Conservation (phyloP, 2,329 filamentous ascomycete species). For the Colletotrichum lindemuthianum region DNA sequence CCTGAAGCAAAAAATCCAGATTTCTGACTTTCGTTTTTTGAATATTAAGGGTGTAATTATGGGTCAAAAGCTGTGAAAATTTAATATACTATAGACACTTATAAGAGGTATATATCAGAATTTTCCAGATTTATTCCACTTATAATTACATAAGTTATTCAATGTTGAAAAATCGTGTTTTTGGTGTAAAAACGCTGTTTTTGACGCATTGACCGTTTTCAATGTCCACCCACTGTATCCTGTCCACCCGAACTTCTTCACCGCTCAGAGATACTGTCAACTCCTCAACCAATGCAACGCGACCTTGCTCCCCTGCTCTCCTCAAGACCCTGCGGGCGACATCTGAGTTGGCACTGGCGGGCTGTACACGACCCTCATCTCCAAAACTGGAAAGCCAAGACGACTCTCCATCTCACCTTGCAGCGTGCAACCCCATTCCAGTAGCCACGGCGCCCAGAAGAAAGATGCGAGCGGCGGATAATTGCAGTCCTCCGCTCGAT, state of each 20-base stretch:
- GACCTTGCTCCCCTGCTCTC: not conserved
- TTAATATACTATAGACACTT: too few species aligned
- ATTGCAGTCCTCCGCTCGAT: conserved; percentile 3
- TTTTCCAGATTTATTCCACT: too few species aligned
- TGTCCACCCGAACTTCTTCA: conserved; percentile 13
- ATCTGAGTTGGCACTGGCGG: conserved; percentile 24
- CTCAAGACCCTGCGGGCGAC: conserved; percentile 23
- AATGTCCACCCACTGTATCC: too few species aligned
- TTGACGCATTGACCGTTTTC: too few species aligned
- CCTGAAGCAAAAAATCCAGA: too few species aligned
- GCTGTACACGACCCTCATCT: conserved; percentile 30
- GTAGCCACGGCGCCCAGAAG: conserved; percentile 6
- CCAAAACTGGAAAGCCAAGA: conserved; percentile 24
- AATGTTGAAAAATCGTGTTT: too few species aligned
- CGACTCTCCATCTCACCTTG: not conserved
- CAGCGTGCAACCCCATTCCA: conserved; percentile 8
- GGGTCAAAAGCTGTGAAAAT: too few species aligned
- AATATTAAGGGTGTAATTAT: too few species aligned
- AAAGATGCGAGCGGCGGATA: conserved; percentile 6
- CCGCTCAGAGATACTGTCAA: conserved; percentile 5
- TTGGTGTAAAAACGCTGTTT: too few species aligned
- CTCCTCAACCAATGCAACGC: conserved; percentile 16
- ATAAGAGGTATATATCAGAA: too few species aligned
- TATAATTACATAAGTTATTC: too few species aligned
- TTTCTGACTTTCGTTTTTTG: too few species aligned